Conservation (phyloP, 2,329 filamentous ascomycete species). For the Chrysosporium queenslandicum region DNA sequence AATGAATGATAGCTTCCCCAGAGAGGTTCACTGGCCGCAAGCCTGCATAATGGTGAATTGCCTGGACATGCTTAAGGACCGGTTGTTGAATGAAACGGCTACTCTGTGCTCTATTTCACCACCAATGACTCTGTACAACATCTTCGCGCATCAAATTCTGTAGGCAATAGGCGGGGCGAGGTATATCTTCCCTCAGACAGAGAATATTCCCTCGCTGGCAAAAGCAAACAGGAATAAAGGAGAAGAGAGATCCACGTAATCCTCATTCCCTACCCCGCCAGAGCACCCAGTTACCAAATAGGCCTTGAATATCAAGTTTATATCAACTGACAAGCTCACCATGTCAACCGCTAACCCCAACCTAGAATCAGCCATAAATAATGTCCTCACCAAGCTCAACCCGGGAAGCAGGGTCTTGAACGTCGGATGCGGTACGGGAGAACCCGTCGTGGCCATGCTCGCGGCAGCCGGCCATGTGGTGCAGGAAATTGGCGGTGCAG, state of each 20-base stretch:
- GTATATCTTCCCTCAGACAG: too few relatives aligned
- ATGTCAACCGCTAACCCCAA: constrained; percentile 9
- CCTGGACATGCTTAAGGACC: too few relatives aligned
- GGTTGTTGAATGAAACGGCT: background rate
- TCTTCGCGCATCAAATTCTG: background rate
- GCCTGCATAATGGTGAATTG: too few relatives aligned
- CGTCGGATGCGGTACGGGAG: constrained; percentile 20
- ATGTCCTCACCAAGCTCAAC: constrained; percentile 4
- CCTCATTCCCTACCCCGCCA: too few relatives aligned
- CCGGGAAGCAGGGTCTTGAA: constrained; percentile 15
- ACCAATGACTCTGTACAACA: background rate
- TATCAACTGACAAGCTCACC: too few relatives aligned
- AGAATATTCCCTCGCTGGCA: background rate
- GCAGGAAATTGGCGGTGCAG: constrained; percentile 17
- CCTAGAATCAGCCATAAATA: constrained; percentile 8
- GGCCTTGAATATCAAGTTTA: too few relatives aligned
- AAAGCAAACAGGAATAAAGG: too few relatives aligned
- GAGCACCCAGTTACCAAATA: too few relatives aligned
- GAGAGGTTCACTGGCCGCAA: background rate
- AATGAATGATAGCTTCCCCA: too few relatives aligned
- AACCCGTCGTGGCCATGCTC: constrained; percentile 15
- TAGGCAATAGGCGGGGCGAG: background rate
- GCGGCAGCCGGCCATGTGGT: constrained; percentile 15
- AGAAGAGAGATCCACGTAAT: too few relatives aligned
- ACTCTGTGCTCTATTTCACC: background rate